Conservation (phyloP, 768 basidiomycete genomes). For the Cystobasidium tubakii region DNA sequence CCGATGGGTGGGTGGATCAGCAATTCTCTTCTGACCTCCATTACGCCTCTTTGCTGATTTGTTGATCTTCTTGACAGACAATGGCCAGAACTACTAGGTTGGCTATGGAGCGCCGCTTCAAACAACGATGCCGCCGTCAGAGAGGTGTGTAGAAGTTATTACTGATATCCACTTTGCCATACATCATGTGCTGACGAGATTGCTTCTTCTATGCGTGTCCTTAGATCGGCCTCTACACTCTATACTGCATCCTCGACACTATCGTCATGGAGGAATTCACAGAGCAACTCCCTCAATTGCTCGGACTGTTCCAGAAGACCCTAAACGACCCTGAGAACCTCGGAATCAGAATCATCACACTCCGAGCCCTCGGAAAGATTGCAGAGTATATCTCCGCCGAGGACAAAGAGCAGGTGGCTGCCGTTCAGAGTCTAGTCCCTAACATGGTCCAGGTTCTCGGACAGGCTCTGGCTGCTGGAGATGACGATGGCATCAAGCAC, state of each 20-base stretch:
- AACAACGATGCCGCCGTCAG: slow-evolving; percentile 68
- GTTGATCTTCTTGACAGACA: slow-evolving; percentile 46
- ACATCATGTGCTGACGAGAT: not conserved
- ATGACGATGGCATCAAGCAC: slow-evolving; percentile 76
- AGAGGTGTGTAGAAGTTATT: slow-evolving; percentile 70
- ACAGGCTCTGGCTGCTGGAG: slow-evolving; percentile 68
- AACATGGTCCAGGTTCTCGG: slow-evolving; percentile 82
- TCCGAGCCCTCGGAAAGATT: slow-evolving; percentile 83
- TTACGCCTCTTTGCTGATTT: not conserved
- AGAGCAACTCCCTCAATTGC: slow-evolving; percentile 65
- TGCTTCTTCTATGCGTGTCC: not conserved
- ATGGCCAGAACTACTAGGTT: slow-evolving; percentile 84
- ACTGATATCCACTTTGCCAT: slow-evolving; percentile 53
- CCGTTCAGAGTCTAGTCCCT: slow-evolving; percentile 80
- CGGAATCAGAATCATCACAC: slow-evolving; percentile 83
- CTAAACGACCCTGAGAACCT: slow-evolving; percentile 76
- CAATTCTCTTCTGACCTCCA: not conserved
- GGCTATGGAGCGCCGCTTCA: slow-evolving; percentile 70
- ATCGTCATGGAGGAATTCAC: slow-evolving; percentile 59
- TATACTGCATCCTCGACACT: slow-evolving; percentile 84
- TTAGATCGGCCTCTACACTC: slow-evolving; percentile 60
- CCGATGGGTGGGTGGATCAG: slow-evolving; percentile 52
- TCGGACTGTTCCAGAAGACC: slow-evolving; percentile 69
- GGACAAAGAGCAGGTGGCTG: slow-evolving; percentile 81
- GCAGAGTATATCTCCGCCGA: slow-evolving; percentile 85